phyloP scores from a whole-genome alignment of 225 moss, liverwort and hornwort species.

The Pseudoscleropodium purum region DNA sequence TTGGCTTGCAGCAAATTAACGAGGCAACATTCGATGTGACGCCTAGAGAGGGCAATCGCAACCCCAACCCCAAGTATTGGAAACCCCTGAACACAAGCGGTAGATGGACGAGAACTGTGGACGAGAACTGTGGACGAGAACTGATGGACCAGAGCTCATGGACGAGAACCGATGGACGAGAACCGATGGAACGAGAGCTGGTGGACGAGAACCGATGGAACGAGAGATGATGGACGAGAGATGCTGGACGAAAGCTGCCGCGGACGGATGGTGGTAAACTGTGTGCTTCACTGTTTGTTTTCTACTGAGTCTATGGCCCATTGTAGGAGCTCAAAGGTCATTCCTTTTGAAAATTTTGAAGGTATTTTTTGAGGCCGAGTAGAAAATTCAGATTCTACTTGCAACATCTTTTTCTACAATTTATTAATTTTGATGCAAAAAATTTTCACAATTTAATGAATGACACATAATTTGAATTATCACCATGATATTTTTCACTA shows the following conservation, averaged over 20 bases:
- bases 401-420: neutral
- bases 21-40: neutral
- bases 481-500: neutral
- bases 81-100: neutral
- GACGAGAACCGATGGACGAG: too few species aligned
- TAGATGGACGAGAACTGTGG: neutral
- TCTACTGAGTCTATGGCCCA: neutral
- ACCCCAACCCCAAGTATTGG: neutral
- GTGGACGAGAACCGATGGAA: neutral
- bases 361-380: accelerated
- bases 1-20: neutral
- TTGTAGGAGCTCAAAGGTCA: accelerated
- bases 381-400: neutral
- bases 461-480: neutral
- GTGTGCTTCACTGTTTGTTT: neutral
- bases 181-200: too few species aligned
- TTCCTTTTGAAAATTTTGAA: neutral
- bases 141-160: neutral
- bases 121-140: neutral
- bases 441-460: neutral
- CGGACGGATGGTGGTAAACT: too few species aligned
- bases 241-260: neutral
- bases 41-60: neutral
- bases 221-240: neutral
- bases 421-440: neutral